phyloP scores from a whole-genome alignment of 352 stramenopile species.

The Globisporangium abappressorium region DNA sequence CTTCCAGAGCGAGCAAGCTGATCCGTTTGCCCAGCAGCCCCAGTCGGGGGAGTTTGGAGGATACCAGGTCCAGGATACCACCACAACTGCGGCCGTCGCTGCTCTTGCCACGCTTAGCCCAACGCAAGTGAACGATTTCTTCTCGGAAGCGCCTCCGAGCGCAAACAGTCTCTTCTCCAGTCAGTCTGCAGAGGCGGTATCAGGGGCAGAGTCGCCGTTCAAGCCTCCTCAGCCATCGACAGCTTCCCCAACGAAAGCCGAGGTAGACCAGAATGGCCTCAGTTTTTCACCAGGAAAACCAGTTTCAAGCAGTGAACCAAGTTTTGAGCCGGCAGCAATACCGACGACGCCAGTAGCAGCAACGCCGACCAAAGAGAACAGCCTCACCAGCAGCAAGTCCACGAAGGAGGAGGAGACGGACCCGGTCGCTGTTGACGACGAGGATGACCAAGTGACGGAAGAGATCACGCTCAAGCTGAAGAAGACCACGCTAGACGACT shows the following conservation, averaged over 20 bases:
- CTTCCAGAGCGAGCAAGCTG: neutral
- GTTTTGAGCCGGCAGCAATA: constrained; percentile 22
- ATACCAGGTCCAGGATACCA: constrained; percentile 1
- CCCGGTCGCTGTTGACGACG: constrained; percentile 6
- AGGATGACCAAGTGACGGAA: constrained; percentile 9
- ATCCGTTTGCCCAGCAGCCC: constrained; percentile 7
- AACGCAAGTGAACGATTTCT: constrained; percentile 31
- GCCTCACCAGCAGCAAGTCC: neutral
- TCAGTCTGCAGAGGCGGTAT: neutral
- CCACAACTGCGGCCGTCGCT: neutral
- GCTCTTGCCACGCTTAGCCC: constrained; percentile 11
- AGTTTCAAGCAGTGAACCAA: constrained; percentile 19
- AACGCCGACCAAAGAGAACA: neutral
- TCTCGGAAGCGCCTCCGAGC: constrained; percentile 29
- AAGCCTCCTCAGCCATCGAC: neutral
- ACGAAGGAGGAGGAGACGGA: constrained; percentile 3
- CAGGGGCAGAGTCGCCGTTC: neutral
- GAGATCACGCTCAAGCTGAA: constrained; percentile 7
- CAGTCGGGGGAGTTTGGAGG: neutral
- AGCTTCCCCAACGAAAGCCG: neutral
- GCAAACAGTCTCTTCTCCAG: constrained; percentile 37
- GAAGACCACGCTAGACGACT: constrained; percentile 53
- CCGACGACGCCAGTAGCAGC: neutral
- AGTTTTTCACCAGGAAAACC: constrained; percentile 2
- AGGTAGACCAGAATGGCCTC: neutral